Evolutionary conservation across 192 early-diverging fungal species (phyloP).

Genomic region (Mortierella hygrophila): DNA sequence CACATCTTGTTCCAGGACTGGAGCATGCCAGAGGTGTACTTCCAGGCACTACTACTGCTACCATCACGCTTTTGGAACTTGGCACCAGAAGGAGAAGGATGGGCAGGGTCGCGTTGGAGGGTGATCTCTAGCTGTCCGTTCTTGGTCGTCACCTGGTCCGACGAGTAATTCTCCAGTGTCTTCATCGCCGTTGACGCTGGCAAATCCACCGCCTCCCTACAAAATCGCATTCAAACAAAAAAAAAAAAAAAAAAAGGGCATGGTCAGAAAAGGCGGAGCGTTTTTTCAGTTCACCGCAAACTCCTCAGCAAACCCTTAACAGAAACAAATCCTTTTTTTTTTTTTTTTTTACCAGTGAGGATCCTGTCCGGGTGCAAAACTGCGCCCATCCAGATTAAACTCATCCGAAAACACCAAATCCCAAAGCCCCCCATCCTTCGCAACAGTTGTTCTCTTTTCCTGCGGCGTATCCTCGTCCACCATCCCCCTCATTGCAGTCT

Average conservation of each 20-base stretch:
- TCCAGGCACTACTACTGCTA: not conserved
- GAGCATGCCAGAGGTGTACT: slow-evolving; percentile 69
- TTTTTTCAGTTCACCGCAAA: too few species aligned
- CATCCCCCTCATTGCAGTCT: not conserved
- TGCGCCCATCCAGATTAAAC: slow-evolving; percentile 66
- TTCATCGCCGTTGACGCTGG: slow-evolving; percentile 64
- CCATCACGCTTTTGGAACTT: not conserved
- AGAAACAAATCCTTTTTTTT: too few species aligned
- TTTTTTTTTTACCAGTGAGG: slow-evolving; percentile 58
- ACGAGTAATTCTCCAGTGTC: slow-evolving; percentile 68
- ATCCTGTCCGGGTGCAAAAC: slow-evolving; percentile 66
- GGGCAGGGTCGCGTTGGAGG: slow-evolving; percentile 23
- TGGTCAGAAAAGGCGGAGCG: too few species aligned
- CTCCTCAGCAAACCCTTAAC: too few species aligned
- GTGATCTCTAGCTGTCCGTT: slow-evolving; percentile 66
- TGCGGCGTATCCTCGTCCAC: not conserved
- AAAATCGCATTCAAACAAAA: not conserved
- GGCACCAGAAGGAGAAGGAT: not conserved
- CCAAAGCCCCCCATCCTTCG: slow-evolving; percentile 59
- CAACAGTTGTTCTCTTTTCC: slow-evolving; percentile 46
- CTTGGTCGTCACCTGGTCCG: slow-evolving; percentile 60
- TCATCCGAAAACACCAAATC: slow-evolving; percentile 72
- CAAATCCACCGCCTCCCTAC: slow-evolving; percentile 65
- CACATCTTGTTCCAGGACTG: slow-evolving; percentile 77
- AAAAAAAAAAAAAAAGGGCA: too few species aligned